Percentiles rank a stretch among this genome's conserved stretches.
These are phyloP conservation scores for Vitis hybrid DNA, from an alignment of 177 flowering plant genomes.

Conservation along the genomic window DNA sequence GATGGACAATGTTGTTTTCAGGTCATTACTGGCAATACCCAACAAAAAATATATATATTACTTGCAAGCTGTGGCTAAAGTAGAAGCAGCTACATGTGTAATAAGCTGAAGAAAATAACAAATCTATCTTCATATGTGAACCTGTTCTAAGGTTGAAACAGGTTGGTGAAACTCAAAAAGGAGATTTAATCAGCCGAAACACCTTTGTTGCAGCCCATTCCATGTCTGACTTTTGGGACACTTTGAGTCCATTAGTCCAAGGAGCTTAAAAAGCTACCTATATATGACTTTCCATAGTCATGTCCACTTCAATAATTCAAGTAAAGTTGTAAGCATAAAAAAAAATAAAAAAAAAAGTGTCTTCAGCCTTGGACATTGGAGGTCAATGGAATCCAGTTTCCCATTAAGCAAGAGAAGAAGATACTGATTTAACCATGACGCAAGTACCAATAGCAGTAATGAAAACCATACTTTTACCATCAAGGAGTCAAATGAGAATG, in stretches of 20 bases:
- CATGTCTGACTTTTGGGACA: constrained; percentile 2
- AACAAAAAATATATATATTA: no score
- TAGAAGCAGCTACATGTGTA: not conserved
- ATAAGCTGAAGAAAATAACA: not conserved
- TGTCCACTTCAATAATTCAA: not conserved
- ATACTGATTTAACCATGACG: not conserved
- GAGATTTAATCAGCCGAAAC: not conserved
- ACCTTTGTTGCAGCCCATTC: not conserved
- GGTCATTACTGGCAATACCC: no score
- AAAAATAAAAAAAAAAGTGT: not conserved
- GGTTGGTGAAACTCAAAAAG: not conserved
- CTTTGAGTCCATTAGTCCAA: constrained; percentile 1
- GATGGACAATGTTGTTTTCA: no score
- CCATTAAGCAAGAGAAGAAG: not conserved
- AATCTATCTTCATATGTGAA: not conserved
- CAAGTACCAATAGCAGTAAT: not conserved
- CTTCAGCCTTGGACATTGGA: not conserved
- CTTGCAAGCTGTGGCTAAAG: no score
- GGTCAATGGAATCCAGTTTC: not conserved
- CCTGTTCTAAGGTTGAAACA: not conserved
- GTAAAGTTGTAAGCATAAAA: not conserved
- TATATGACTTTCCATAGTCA: not conserved
- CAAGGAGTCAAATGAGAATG: not conserved
- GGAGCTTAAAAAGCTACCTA: not conserved
- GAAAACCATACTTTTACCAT: not conserved